Conservation (phyloP, 139 green algal species). For the Marvania coccoides region DNA sequence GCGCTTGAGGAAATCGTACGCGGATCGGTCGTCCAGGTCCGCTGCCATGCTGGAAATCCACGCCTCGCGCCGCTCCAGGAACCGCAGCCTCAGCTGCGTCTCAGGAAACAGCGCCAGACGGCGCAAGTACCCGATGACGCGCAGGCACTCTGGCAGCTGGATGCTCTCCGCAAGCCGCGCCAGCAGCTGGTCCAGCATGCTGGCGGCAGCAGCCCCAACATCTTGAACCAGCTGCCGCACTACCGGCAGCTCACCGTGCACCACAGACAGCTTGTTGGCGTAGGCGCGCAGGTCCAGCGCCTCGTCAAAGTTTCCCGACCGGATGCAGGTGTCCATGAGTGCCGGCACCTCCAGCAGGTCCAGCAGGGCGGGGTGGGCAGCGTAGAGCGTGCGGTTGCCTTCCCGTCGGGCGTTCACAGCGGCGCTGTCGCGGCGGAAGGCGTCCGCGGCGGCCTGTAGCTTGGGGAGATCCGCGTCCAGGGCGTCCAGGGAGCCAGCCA, state of each 20-base stretch:
- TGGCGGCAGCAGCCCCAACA: slow-evolving; percentile 37
- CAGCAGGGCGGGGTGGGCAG: slow-evolving; percentile 64
- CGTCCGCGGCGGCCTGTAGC: slow-evolving; percentile 47
- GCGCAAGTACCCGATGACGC: slow-evolving; percentile 87
- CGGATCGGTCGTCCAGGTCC: slow-evolving; percentile 65
- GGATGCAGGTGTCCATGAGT: slow-evolving; percentile 94
- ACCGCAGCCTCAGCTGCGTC: slow-evolving; percentile 70
- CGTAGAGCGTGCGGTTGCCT: slow-evolving; percentile 64
- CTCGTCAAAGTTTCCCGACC: slow-evolving; percentile 93
- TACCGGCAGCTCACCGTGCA: slow-evolving; percentile 40
- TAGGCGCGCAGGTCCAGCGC: slow-evolving; percentile 82
- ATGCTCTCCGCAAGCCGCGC: slow-evolving; percentile 62
- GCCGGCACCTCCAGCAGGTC: slow-evolving; percentile 93
- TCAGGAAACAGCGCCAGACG: slow-evolving; percentile 69
- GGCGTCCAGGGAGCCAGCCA: slow-evolving; percentile 18
- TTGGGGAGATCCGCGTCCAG: slow-evolving; percentile 44
- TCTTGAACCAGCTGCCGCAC: slow-evolving; percentile 64
- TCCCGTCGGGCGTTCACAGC: slow-evolving; percentile 37
- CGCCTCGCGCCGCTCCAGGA: slow-evolving; percentile 69
- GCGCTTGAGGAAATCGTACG: slow-evolving; percentile 81
- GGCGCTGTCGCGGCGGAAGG: slow-evolving; percentile 43
- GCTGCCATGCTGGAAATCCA: slow-evolving; percentile 63
- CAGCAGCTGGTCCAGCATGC: slow-evolving; percentile 83
- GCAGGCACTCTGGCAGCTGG: slow-evolving; percentile 88
- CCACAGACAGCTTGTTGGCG: slow-evolving; percentile 10